These are phyloP conservation scores for Fusarium tjaetaba DNA, from an alignment of 2,329 filamentous ascomycete genomes.

Conservation along the genomic window DNA sequence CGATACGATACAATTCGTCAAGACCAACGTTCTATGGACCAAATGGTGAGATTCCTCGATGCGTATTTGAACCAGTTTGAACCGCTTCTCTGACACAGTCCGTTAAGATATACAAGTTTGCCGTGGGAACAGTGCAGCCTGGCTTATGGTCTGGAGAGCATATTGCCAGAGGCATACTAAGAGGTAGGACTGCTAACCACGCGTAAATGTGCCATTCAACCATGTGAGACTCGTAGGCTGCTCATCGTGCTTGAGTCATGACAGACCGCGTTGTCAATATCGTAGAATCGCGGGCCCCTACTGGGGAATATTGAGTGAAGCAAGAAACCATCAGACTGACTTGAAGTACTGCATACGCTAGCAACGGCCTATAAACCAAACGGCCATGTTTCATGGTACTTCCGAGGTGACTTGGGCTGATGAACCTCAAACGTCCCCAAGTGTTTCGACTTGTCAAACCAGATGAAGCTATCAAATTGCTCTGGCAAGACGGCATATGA, in stretches of 20 bases:
- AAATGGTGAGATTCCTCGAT: constrained; percentile 39
- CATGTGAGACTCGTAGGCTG: neutral
- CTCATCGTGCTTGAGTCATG: neutral
- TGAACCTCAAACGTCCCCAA: constrained; percentile 24
- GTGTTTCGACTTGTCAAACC: constrained; percentile 30
- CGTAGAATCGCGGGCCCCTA: neutral
- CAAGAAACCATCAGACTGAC: neutral
- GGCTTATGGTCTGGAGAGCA: neutral
- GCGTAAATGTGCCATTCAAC: neutral
- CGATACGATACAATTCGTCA: constrained; percentile 6
- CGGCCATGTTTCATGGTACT: constrained; percentile 30
- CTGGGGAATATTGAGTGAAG: neutral
- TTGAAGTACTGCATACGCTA: neutral
- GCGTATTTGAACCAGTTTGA: constrained; percentile 3
- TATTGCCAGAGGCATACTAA: neutral
- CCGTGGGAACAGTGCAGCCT: neutral
- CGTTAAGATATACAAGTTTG: constrained; percentile 31
- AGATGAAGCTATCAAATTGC: constrained; percentile 30
- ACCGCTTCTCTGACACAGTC: constrained; percentile 29
- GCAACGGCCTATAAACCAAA: constrained; percentile 12
- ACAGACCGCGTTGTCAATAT: neutral
- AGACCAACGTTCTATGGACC: neutral
- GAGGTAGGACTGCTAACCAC: constrained; percentile 12
- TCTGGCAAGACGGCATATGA: constrained; percentile 18
- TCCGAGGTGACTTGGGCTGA: constrained; percentile 19